Evolutionary conservation across 441 rosid species (phyloP).

Genomic region (Croton laevigatus): DNA sequence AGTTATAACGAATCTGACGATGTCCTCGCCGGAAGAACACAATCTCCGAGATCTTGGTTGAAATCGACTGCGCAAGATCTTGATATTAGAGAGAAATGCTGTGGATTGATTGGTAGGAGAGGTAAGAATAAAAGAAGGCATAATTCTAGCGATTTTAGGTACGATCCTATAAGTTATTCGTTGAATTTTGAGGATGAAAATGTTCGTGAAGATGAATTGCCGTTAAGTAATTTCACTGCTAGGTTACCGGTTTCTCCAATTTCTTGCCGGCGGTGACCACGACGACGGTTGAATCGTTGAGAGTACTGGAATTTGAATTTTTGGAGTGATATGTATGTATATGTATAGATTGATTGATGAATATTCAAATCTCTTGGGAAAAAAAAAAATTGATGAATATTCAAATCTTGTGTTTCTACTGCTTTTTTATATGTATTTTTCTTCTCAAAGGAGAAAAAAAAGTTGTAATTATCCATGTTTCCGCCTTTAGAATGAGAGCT

Average conservation of each 20-base stretch:
- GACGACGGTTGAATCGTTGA: background rate
- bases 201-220: conserved; percentile 32
- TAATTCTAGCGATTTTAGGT: conserved; percentile 44
- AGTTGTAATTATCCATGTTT: too few species aligned
- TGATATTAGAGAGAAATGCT: conserved; percentile 42
- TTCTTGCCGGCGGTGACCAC: background rate
- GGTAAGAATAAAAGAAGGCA: conserved; percentile 32
- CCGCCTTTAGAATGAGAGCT: background rate
- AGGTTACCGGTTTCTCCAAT: conserved; percentile 54
- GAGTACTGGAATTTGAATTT: background rate
- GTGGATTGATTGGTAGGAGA: conserved; percentile 33
- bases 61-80: conserved; percentile 45
- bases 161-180: conserved; percentile 53
- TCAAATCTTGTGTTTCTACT: too few species aligned
- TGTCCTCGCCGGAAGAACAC: conserved; percentile 15
- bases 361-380: too few species aligned
- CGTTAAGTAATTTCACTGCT: conserved; percentile 34
- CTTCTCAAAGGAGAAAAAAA: too few species aligned
- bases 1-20: conserved; percentile 10
- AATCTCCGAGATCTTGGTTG: conserved; percentile 44
- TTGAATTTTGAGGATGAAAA: conserved; percentile 57
- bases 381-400: too few species aligned
- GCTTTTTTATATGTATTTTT: too few species aligned
- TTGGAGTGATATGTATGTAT: background rate
- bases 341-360: background rate